Conservation (phyloP, 2,329 filamentous ascomycete genomes). For the Hypoxylon sp. region DNA sequence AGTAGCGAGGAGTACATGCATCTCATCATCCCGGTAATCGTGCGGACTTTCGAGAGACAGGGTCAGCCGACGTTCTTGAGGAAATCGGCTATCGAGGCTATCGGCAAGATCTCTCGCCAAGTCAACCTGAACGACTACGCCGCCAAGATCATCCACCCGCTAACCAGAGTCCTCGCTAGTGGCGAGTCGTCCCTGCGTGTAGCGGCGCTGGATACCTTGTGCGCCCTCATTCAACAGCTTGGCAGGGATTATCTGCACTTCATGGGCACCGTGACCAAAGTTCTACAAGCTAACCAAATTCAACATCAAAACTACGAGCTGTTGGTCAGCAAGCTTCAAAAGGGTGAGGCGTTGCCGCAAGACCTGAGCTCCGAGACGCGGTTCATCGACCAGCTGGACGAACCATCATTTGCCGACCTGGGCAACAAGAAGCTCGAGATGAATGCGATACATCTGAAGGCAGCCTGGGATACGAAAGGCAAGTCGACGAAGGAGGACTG, state of each 20-base stretch:
- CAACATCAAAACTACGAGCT: constrained; percentile 92
- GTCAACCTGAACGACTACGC: constrained; percentile 98
- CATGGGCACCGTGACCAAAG: constrained; percentile 90
- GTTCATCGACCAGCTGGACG: constrained; percentile 80
- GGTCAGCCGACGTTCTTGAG: constrained; percentile 81
- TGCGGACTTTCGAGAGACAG: constrained; percentile 90
- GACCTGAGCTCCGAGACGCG: constrained; percentile 88
- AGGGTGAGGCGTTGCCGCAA: constrained; percentile 93
- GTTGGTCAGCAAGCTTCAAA: constrained; percentile 90
- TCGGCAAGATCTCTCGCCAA: constrained; percentile 92
- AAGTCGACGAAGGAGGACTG: constrained; percentile 99
- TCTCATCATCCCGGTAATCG: constrained; percentile 93
- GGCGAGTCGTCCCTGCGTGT: constrained; percentile 77
- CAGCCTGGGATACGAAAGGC: constrained; percentile 95
- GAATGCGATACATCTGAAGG: constrained; percentile 96
- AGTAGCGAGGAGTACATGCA: constrained; percentile 99
- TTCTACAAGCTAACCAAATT: constrained; percentile 79
- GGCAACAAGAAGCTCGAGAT: constrained; percentile 94
- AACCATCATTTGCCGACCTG: constrained; percentile 82
- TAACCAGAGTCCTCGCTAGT: constrained; percentile 81
- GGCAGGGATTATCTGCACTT: constrained; percentile 96
- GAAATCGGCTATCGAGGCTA: constrained; percentile 90
- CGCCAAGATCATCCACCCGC: constrained; percentile 92
- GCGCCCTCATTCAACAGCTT: constrained; percentile 93
- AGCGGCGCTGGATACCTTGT: constrained; percentile 91